Evolutionary conservation across 1,284 basidiomycete species (phyloP).

Genomic region (Rhizopogon hawkerae): DNA sequence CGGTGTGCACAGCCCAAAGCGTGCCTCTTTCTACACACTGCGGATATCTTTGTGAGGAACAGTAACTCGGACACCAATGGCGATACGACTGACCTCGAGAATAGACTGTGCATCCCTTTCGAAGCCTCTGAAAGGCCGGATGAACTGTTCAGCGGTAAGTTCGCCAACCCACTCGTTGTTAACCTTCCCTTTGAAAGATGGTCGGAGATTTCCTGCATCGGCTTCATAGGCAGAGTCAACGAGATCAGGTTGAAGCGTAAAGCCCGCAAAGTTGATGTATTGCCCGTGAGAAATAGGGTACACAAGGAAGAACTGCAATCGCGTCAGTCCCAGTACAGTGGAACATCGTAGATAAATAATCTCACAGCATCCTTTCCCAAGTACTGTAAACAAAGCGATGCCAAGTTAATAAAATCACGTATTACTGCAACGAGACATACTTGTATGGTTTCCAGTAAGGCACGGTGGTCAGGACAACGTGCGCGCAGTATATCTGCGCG

Average conservation of each 20-base stretch:
- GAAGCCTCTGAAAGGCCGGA: conserved; percentile 20
- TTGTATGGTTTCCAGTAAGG: conserved; percentile 19
- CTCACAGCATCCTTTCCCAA: conserved; percentile 22
- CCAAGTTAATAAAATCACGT: neutral
- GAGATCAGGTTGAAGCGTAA: conserved; percentile 22
- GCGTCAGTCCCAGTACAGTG: neutral
- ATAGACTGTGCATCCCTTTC: conserved; percentile 23
- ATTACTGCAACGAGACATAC: conserved; percentile 14
- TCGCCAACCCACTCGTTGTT: conserved; percentile 23
- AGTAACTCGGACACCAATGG: neutral
- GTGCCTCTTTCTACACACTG: conserved; percentile 33
- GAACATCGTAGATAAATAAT: neutral
- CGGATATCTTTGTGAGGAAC: neutral
- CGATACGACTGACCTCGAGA: conserved; percentile 16
- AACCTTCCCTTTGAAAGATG: conserved; percentile 15
- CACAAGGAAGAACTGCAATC: conserved; percentile 17
- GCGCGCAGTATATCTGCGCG: conserved; percentile 27
- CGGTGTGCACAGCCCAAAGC: conserved; percentile 43
- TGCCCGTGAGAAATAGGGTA: conserved; percentile 26
- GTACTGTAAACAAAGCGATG: conserved; percentile 15
- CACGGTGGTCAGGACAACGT: conserved; percentile 30
- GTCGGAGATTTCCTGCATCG: conserved; percentile 13
- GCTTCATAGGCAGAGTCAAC: conserved; percentile 18
- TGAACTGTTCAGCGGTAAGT: conserved; percentile 20
- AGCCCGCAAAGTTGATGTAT: conserved; percentile 27